phyloP scores from a whole-genome alignment of 2,329 filamentous ascomycete genomes.

The Cephalotrichum gorgonifer region DNA sequence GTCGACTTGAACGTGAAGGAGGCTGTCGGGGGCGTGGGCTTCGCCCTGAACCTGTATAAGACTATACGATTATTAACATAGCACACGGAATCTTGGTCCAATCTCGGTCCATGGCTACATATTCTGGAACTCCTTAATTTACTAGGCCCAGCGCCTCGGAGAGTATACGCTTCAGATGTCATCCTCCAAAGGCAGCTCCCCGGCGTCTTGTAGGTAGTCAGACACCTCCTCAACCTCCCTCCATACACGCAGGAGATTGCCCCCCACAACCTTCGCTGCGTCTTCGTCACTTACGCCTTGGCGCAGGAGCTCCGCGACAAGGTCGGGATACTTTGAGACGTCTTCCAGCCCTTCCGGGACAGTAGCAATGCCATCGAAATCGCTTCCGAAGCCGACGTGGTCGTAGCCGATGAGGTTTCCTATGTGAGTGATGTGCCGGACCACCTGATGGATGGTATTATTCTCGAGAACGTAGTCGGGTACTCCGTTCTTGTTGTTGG shows the following conservation, averaged over 20 bases:
- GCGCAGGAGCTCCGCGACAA: constrained; percentile 65
- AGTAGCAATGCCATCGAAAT: constrained; percentile 68
- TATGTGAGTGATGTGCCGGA: constrained; percentile 71
- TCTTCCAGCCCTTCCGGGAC: constrained; percentile 72
- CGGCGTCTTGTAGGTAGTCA: constrained; percentile 48
- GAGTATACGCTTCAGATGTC: constrained; percentile 20
- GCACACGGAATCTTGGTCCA: background rate
- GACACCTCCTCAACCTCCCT: constrained; percentile 65
- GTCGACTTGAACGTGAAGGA: background rate
- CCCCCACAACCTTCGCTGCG: constrained; percentile 63
- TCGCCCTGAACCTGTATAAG: background rate
- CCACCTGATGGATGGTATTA: constrained; percentile 67
- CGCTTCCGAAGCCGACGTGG: constrained; percentile 78
- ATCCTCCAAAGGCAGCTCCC: constrained; percentile 44
- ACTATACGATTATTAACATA: background rate
- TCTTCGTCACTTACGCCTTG: constrained; percentile 67
- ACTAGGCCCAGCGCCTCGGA: background rate
- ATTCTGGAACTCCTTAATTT: no score
- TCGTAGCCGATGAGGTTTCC: constrained; percentile 76
- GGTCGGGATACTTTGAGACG: constrained; percentile 69
- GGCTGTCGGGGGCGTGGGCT: background rate
- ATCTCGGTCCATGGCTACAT: background rate
- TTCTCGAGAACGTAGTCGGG: constrained; percentile 59
- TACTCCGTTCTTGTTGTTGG: constrained; percentile 49
- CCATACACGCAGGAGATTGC: constrained; percentile 81